Conservation (phyloP, 2,329 filamentous ascomycete genomes). For the Fusarium sp. region DNA sequence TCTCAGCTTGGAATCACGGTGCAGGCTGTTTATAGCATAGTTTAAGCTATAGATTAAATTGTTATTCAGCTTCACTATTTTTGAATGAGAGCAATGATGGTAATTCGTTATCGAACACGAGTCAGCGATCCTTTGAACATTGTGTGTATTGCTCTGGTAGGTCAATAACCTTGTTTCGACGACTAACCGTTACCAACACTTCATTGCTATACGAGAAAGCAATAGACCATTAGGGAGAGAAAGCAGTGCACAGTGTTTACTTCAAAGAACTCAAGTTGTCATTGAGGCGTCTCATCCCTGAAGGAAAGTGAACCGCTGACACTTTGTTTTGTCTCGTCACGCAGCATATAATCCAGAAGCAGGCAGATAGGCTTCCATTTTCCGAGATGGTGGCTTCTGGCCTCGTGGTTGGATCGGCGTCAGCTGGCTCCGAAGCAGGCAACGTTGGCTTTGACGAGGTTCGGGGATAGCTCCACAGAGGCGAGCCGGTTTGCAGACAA, state of each 20-base stretch:
- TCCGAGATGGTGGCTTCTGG: slow-evolving; percentile 1
- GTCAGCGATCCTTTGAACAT: background rate
- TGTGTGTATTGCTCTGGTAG: background rate
- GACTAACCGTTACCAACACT: background rate
- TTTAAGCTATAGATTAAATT: no score
- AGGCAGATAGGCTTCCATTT: background rate
- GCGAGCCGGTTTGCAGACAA: slow-evolving; percentile 20
- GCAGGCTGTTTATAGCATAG: background rate
- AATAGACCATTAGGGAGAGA: background rate
- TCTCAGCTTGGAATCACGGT: no score
- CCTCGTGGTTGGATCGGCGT: slow-evolving; percentile 25
- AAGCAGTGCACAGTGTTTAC: slow-evolving; percentile 19
- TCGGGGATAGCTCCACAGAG: slow-evolving; percentile 26
- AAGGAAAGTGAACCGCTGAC: background rate
- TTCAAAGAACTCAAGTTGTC: slow-evolving; percentile 2
- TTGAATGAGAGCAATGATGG: no score
- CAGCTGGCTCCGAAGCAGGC: slow-evolving; percentile 14
- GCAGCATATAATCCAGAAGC: background rate
- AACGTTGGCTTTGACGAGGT: slow-evolving; percentile 30
- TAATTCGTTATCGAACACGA: no score
- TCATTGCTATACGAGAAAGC: background rate
- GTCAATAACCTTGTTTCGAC: background rate
- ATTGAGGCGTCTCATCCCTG: slow-evolving; percentile 5
- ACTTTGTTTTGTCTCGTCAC: slow-evolving; percentile 3
- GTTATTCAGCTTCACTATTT: no score